Evolutionary conservation across 495 filamentous ascomycete species (phyloP).

Genomic region (Tuber melanosporum): DNA sequence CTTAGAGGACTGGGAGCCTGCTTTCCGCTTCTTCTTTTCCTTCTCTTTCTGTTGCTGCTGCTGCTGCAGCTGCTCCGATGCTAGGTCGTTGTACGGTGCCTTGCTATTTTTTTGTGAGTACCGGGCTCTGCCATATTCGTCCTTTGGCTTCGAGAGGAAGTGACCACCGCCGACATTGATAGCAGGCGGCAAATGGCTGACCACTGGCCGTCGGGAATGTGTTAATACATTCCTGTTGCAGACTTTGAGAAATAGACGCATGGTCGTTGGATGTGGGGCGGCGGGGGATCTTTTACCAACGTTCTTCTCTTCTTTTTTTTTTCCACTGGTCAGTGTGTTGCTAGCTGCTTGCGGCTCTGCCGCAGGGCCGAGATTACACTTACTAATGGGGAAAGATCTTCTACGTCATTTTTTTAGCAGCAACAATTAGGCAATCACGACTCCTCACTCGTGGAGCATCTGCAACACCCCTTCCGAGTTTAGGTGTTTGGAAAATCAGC

Average conservation of each 20-base stretch:
- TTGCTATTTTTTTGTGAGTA: background rate
- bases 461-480: background rate
- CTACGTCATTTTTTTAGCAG: conserved; percentile 1
- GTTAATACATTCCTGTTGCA: background rate
- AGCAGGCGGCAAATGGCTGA: background rate
- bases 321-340: background rate
- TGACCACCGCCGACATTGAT: background rate
- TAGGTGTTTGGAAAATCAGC: background rate
- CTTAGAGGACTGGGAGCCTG: conserved; percentile 29
- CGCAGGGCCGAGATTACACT: background rate
- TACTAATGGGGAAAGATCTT: background rate
- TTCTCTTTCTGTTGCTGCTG: background rate
- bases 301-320: background rate
- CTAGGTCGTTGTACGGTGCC: background rate
- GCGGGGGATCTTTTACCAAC: background rate
- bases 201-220: background rate
- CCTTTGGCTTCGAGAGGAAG: background rate
- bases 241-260: background rate
- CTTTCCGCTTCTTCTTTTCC: conserved; percentile 29
- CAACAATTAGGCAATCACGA: background rate
- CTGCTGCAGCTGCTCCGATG: background rate
- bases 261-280: background rate
- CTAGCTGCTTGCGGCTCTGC: background rate
- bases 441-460: background rate
- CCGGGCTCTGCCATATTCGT: background rate